These are phyloP conservation scores for Lenzites betulinus DNA, from an alignment of 768 basidiomycete genomes.

Conservation along the genomic window DNA sequence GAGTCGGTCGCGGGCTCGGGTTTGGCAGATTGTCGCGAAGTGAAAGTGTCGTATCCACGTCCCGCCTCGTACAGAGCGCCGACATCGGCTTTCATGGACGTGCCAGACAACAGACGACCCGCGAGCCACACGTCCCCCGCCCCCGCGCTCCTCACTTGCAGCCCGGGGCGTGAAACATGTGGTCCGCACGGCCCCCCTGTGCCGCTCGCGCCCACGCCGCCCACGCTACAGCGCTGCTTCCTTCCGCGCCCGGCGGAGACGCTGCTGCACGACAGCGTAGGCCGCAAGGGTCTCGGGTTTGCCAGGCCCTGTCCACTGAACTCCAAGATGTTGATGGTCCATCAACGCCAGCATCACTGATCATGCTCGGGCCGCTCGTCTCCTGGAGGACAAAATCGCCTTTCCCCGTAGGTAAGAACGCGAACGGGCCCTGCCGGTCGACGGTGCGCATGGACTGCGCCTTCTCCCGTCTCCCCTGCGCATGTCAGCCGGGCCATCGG, in stretches of 20 bases:
- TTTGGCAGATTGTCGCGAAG: constrained; percentile 26
- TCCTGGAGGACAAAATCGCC: constrained; percentile 6
- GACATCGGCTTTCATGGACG: constrained; percentile 7
- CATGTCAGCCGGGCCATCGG: neutral
- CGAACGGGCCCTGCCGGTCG: neutral
- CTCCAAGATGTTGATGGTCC: constrained; percentile 20
- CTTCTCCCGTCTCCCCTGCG: neutral
- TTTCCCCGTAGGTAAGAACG: neutral
- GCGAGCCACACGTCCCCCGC: constrained; percentile 1
- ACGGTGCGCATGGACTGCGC: neutral
- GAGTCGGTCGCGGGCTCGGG: constrained; percentile 8
- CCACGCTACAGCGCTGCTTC: neutral
- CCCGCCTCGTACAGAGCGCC: constrained; percentile 9
- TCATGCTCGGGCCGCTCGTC: constrained; percentile 12
- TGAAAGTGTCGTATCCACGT: constrained; percentile 11
- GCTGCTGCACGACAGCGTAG: neutral
- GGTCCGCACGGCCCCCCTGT: constrained; percentile 10
- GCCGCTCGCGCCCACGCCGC: neutral
- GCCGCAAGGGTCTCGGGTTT: neutral
- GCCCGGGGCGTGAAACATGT: constrained; percentile 9
- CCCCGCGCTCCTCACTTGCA: neutral
- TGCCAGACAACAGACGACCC: neutral
- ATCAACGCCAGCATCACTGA: constrained; percentile 22
- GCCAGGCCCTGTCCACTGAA: constrained; percentile 3
- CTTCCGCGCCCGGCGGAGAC: neutral